Conservation (phyloP, 2,329 filamentous ascomycete species). For the Xylariaceae sp. region DNA sequence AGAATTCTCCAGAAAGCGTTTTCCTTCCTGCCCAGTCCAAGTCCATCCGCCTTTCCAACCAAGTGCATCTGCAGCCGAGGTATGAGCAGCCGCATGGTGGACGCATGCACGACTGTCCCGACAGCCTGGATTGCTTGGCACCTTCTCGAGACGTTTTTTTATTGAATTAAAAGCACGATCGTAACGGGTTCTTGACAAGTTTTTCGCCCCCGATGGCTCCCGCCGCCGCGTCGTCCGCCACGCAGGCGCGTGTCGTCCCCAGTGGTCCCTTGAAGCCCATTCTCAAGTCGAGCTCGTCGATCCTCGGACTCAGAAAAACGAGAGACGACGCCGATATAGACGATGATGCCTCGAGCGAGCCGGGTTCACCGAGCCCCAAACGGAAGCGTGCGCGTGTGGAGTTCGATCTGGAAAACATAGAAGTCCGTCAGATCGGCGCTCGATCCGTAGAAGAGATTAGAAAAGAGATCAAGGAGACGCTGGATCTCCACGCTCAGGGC, state of each 20-base stretch:
- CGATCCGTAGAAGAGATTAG: constrained; percentile 53
- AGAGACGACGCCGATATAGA: constrained; percentile 40
- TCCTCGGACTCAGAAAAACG: constrained; percentile 41
- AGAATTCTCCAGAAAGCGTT: background rate
- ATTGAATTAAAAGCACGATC: background rate
- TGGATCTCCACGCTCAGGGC: constrained; percentile 52
- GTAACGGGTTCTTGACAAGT: background rate
- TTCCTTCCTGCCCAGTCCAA: background rate
- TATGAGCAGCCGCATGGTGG: constrained; percentile 22
- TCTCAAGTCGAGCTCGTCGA: constrained; percentile 42
- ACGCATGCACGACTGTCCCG: constrained; percentile 14
- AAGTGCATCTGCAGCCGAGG: constrained; percentile 2
- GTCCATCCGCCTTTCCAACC: no score
- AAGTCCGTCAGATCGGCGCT: constrained; percentile 50
- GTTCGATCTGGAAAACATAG: constrained; percentile 54
- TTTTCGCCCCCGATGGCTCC: constrained; percentile 19
- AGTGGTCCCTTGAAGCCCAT: constrained; percentile 49
- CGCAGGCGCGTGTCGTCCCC: constrained; percentile 28
- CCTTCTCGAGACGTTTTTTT: constrained; percentile 8
- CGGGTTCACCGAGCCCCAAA: constrained; percentile 40
- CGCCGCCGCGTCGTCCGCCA: constrained; percentile 25
- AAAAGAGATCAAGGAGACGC: constrained; percentile 48
- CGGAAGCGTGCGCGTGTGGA: constrained; percentile 54
- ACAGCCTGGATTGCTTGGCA: constrained; percentile 17
- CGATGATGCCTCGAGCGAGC: constrained; percentile 32